Evolutionary conservation across 371 early-diverging fungal species (phyloP).

Genomic region (Dipsacomyces acuminosporus): DNA sequence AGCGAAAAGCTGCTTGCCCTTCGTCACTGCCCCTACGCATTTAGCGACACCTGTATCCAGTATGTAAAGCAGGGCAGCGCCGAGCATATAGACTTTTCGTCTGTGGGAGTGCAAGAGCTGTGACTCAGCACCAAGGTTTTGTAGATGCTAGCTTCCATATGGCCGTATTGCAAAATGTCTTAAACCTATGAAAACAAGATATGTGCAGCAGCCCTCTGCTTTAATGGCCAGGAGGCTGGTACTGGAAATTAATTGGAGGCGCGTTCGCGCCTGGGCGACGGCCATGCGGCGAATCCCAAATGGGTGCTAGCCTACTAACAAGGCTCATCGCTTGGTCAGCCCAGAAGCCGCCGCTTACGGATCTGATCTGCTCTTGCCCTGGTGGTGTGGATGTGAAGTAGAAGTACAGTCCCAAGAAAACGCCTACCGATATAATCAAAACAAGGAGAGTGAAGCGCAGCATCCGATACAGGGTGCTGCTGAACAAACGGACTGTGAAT

Average conservation of each 20-base stretch:
- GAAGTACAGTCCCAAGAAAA: constrained; percentile 27
- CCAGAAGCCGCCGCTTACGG: constrained; percentile 12
- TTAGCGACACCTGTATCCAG: constrained; percentile 33
- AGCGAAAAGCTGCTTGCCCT: constrained; percentile 20
- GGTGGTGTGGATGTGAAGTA: constrained; percentile 18
- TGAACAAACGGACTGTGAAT: constrained; percentile 13
- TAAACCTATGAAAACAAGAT: no score
- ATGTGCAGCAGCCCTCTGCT: no score
- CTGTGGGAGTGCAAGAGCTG: no score
- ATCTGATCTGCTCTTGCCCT: constrained; percentile 11
- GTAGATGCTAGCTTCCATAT: no score
- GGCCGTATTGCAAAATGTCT: no score
- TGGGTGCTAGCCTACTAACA: constrained; percentile 11
- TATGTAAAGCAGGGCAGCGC: not conserved
- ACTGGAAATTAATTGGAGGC: constrained; percentile 20
- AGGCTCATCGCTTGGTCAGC: constrained; percentile 16
- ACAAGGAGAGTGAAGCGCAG: constrained; percentile 14
- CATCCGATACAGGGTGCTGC: constrained; percentile 38
- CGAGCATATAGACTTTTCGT: not conserved
- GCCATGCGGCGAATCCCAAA: constrained; percentile 7
- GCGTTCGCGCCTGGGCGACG: not conserved
- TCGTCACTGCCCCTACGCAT: constrained; percentile 33
- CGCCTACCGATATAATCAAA: constrained; percentile 5
- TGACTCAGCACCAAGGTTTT: no score
- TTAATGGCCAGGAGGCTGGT: no score